A percentile compares a stretch with the other conserved stretches of the same genome.
These are phyloP conservation scores for Trichoderma breve DNA, from an alignment of 2,329 filamentous ascomycete genomes.

Conservation along the genomic window DNA sequence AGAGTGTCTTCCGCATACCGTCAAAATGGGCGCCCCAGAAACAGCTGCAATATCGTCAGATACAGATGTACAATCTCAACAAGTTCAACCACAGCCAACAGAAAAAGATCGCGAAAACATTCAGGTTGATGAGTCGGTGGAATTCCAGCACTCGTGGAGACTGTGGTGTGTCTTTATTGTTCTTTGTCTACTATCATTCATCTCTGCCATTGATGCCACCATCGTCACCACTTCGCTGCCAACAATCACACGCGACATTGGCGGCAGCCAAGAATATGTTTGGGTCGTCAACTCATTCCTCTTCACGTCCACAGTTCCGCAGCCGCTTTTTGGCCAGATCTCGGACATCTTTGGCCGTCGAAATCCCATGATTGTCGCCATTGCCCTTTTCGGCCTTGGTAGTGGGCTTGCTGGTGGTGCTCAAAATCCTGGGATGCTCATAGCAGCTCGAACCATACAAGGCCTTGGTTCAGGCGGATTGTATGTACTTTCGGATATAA, in stretches of 20 bases:
- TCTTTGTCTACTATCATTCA: not conserved
- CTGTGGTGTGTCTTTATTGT: slow-evolving; percentile 4
- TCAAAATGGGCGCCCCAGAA: not conserved
- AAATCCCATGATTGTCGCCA: slow-evolving; percentile 38
- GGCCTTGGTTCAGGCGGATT: slow-evolving; percentile 37
- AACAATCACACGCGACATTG: not conserved
- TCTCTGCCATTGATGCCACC: slow-evolving; percentile 1
- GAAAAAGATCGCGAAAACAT: not conserved
- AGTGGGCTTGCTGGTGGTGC: slow-evolving; percentile 48
- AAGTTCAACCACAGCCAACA: not conserved
- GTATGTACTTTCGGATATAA: slow-evolving; percentile 34
- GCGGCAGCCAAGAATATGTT: not conserved
- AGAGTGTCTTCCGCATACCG: not conserved
- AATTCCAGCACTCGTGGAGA: not conserved
- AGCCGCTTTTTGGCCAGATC: slow-evolving; percentile 51
- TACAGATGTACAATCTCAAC: not conserved
- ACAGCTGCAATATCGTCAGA: not conserved
- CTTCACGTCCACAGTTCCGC: slow-evolving; percentile 23
- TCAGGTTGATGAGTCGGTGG: not conserved
- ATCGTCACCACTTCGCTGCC: slow-evolving; percentile 2
- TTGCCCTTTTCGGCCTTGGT: slow-evolving; percentile 50
- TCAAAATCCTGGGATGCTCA: slow-evolving; percentile 40
- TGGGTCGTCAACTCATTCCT: slow-evolving; percentile 8
- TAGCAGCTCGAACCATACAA: slow-evolving; percentile 43
- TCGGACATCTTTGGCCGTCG: slow-evolving; percentile 54